These are phyloP conservation scores for Trichophyton schoenleinii DNA, from an alignment of 2,329 filamentous ascomycete species.

Conservation along the genomic window DNA sequence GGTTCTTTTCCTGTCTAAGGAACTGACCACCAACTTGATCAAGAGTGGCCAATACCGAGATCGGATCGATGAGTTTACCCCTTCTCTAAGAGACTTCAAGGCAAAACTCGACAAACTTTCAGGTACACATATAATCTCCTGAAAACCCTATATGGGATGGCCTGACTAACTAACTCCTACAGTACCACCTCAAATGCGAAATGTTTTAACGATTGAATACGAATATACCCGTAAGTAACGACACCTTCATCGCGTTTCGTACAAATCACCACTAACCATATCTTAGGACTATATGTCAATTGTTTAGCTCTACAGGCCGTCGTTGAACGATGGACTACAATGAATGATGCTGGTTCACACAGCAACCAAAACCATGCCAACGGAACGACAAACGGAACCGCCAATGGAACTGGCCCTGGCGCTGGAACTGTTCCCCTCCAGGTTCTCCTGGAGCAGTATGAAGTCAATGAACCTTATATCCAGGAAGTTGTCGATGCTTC, in stretches of 20 bases:
- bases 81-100: constrained; percentile 66
- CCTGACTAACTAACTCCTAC: constrained; percentile 1
- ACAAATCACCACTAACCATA: constrained; percentile 11
- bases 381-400: constrained; percentile 6
- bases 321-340: constrained; percentile 78
- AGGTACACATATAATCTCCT: constrained; percentile 16
- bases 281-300: constrained; percentile 62
- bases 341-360: constrained; percentile 29
- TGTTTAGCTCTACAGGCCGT: constrained; percentile 89
- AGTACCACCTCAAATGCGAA: constrained; percentile 48
- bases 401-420: constrained; percentile 7
- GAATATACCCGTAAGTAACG: constrained; percentile 64
- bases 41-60: constrained; percentile 73
- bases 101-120: constrained; percentile 66
- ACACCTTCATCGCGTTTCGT: background rate
- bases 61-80: constrained; percentile 67
- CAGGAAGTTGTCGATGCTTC: constrained; percentile 50
- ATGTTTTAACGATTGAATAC: constrained; percentile 86
- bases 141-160: background rate
- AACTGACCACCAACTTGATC: constrained; percentile 80
- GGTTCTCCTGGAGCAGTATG: constrained; percentile 37
- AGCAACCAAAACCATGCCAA: constrained; percentile 20
- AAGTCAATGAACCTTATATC: constrained; percentile 50
- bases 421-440: constrained; percentile 25
- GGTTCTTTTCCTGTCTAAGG: constrained; percentile 71